Conservation (phyloP, 1,284 basidiomycete genomes). For the Vanrija sp. region DNA sequence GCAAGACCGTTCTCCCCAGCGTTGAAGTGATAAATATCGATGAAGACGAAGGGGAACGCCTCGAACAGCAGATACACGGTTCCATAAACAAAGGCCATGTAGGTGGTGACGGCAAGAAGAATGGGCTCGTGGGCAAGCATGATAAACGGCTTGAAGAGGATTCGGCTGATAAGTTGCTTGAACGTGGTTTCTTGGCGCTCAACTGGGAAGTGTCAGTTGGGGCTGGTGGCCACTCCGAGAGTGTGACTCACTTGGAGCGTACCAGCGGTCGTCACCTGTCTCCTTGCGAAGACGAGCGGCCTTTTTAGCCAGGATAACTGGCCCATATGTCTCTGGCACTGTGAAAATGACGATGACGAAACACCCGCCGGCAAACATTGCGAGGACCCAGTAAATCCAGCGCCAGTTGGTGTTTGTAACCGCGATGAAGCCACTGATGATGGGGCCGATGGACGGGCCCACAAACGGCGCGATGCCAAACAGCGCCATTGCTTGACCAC, state of each 20-base stretch:
- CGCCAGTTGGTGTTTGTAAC: slow-evolving; percentile 50
- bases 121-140: slow-evolving; percentile 72
- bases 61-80: slow-evolving; percentile 46
- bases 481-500: slow-evolving; percentile 65
- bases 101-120: slow-evolving; percentile 65
- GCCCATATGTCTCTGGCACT: slow-evolving; percentile 68
- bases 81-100: slow-evolving; percentile 55
- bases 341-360: slow-evolving; percentile 57
- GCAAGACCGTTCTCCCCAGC: slow-evolving; percentile 51
- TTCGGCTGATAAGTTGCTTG: slow-evolving; percentile 50
- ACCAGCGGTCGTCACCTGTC: slow-evolving; percentile 65
- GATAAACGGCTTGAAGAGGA: slow-evolving; percentile 59
- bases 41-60: slow-evolving; percentile 53
- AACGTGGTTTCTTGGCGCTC: slow-evolving; percentile 17
- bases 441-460: slow-evolving; percentile 58
- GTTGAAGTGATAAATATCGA: slow-evolving; percentile 51
- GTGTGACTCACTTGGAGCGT: slow-evolving; percentile 48
- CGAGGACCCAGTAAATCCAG: slow-evolving; percentile 66
- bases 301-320: slow-evolving; percentile 55
- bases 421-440: slow-evolving; percentile 59
- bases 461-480: slow-evolving; percentile 74
- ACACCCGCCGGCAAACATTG: slow-evolving; percentile 56
- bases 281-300: slow-evolving; percentile 55
- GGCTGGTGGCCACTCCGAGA: no score
- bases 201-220: neutral